phyloP scores from a whole-genome alignment of 208 protist genomes.

The Leishmania tropica region DNA sequence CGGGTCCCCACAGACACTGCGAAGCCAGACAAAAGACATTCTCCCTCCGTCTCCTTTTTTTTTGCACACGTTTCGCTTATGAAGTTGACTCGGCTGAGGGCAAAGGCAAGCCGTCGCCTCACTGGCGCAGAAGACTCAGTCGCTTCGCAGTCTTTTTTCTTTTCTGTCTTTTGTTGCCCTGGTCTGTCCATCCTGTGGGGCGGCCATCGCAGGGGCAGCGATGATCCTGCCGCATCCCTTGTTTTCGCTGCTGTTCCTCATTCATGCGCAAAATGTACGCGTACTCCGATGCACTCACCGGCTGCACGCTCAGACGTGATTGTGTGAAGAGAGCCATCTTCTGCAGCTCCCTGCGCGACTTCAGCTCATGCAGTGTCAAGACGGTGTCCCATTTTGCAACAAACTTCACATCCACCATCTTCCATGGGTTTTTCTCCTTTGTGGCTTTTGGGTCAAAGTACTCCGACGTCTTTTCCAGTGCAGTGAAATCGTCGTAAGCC shows the following conservation, averaged over 20 bases:
- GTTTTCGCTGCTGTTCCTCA: constrained; percentile 1
- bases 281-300: constrained; percentile 58
- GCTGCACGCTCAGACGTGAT: constrained; percentile 78
- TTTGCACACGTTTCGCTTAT: not conserved
- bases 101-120: not conserved
- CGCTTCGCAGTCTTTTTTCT: not conserved
- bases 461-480: constrained; percentile 69
- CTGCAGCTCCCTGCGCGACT: constrained; percentile 46
- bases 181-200: no score
- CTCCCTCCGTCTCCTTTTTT: not conserved
- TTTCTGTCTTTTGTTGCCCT: not conserved
- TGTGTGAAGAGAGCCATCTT: constrained; percentile 77
- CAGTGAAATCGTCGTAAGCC: constrained; percentile 79
- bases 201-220: not conserved
- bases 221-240: not conserved
- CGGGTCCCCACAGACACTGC: not conserved
- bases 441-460: constrained; percentile 78
- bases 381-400: constrained; percentile 61
- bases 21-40: not conserved
- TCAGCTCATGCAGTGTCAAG: constrained; percentile 60
- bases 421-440: constrained; percentile 73
- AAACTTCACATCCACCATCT: constrained; percentile 88
- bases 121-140: not conserved
- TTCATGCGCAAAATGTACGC: constrained; percentile 59
- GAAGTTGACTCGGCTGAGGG: not conserved